Evolutionary conservation across 2,329 filamentous ascomycete genomes (phyloP).

Genomic region (Leptographium wingfieldii): DNA sequence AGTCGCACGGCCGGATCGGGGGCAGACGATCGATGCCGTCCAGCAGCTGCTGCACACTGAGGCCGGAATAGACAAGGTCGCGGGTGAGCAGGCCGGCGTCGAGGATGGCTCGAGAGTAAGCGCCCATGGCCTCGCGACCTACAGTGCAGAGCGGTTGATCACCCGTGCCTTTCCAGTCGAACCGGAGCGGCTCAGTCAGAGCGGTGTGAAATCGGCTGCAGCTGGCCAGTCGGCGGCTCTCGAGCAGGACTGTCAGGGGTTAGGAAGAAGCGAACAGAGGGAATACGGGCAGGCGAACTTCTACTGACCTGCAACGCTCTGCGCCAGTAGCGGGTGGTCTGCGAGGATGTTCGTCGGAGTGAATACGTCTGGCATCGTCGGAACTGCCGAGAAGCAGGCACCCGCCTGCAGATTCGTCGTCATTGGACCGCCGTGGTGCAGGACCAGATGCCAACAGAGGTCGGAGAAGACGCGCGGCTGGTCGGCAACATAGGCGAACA

Average conservation of each 20-base stretch:
- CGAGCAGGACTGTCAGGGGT: background rate
- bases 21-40: background rate
- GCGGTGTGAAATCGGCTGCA: background rate
- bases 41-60: background rate
- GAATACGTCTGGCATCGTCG: no score
- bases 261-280: background rate
- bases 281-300: background rate
- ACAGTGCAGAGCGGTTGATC: background rate
- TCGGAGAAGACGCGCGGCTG: conserved; percentile 8
- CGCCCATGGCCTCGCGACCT: background rate
- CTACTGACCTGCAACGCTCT: background rate
- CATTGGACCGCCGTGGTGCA: background rate
- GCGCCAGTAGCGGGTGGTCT: background rate
- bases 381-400: no score
- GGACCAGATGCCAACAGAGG: conserved; percentile 9
- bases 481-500: conserved; percentile 12
- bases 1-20: background rate
- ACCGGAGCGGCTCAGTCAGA: background rate
- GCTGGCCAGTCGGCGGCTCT: background rate
- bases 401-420: no score
- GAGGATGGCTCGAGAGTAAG: background rate
- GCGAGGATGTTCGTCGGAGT: background rate
- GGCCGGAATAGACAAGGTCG: background rate
- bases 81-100: background rate
- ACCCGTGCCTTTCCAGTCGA: background rate